Conservation (phyloP, 495 filamentous ascomycete species). For the Pseudoneurospora amorphoporcata region DNA sequence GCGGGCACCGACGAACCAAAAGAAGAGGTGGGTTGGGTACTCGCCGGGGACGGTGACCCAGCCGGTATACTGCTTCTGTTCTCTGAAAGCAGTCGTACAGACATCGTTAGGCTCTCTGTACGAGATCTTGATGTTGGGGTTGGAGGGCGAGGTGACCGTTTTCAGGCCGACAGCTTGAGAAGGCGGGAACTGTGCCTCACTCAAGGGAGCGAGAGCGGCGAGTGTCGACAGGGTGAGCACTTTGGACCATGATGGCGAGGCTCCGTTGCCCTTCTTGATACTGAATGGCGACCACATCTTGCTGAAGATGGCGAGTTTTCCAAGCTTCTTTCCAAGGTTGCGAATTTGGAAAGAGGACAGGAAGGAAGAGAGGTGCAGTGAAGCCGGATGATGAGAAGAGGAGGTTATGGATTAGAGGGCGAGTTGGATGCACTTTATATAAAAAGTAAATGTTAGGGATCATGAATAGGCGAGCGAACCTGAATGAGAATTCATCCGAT, state of each 20-base stretch:
- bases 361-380: neutral
- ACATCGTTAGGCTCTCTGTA: constrained; percentile 47
- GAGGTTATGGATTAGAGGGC: neutral
- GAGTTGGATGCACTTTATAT: neutral
- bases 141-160: constrained; percentile 44
- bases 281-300: neutral
- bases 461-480: neutral
- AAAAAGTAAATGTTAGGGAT: neutral
- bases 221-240: neutral
- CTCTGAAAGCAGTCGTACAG: constrained; percentile 45
- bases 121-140: constrained; percentile 48
- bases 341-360: neutral
- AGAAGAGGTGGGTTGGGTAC: constrained; percentile 62
- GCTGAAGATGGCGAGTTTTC: neutral
- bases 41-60: constrained; percentile 38
- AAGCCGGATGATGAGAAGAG: neutral
- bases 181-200: constrained; percentile 7
- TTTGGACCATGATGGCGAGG: neutral
- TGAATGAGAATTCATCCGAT: neutral
- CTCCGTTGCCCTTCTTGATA: neutral
- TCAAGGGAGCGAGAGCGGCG: neutral
- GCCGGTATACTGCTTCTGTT: constrained; percentile 43
- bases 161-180: constrained; percentile 25
- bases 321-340: neutral
- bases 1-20: constrained; percentile 64